Evolutionary conservation across 1,284 basidiomycete species (phyloP), one percentile per base, ranked within the genome.

Genomic region (Ustilago curta): DNA sequence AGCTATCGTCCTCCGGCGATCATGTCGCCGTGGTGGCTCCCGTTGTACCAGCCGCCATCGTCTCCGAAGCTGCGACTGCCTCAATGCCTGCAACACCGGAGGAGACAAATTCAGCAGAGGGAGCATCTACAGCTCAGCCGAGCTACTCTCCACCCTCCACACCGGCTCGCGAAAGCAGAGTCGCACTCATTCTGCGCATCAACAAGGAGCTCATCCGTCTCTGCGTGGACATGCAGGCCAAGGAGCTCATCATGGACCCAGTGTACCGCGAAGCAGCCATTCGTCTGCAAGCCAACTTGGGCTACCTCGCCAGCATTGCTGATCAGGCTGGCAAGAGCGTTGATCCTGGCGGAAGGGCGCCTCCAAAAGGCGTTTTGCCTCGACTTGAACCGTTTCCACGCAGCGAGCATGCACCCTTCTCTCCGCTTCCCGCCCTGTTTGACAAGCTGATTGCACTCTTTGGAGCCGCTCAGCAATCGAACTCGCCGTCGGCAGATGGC

Each of bases 151-250:
- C 29, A 45, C 60, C 67, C 21, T 51, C 61, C 8, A 70, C 67
- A 5, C 64, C 70, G 50, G 52, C 50, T 19, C 61, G 68, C 18
- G 75, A 77, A 23, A 61, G 72, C 23, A 62, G 68, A 29, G 61
- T 75, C 0, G 70, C 63, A 18, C 68, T 80, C 27, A 50, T 80
- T 12, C 51, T 80, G 42, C 78, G 77, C 27, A 78, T 80, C 64
- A 80, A 80, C 63, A 78, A 80, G 45, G 78, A 80, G 63, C 69
- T 80, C n/a, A 78, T 80, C 51, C 64, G 78, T n/a, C 61, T 80
- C 32, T 80, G 78, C 35, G 66, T 78, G 18, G 68, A 78, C 0
- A 21, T 80, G 49, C 70, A 77, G 55, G 53, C 45, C 43, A 72
- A 73, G 21, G 59, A 72, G 27, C 69, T 76, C 27, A 57, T 53